Evolutionary conservation across 768 basidiomycete species (phyloP).

Genomic region (Lactarius hengduanensis): DNA sequence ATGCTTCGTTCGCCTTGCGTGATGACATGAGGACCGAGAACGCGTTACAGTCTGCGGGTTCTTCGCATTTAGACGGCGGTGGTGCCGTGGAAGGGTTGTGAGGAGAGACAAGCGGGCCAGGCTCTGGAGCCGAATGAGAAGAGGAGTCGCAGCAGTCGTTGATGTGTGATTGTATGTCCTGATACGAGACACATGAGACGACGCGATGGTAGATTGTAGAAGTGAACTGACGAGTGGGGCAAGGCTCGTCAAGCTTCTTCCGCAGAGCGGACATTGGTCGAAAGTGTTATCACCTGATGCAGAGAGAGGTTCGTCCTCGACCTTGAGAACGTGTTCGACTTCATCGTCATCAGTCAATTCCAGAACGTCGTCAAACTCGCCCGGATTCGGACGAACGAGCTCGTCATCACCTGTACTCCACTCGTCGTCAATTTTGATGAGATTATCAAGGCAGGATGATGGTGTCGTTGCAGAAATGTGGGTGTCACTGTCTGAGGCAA

Average conservation of each 20-base stretch:
- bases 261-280: constrained; percentile 37
- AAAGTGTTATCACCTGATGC: neutral
- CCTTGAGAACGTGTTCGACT: constrained; percentile 34
- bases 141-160: constrained; percentile 53
- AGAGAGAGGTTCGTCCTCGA: constrained; percentile 25
- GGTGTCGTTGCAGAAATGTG: neutral
- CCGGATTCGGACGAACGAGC: constrained; percentile 37
- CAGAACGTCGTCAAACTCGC: constrained; percentile 25
- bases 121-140: constrained; percentile 12
- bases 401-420: constrained; percentile 81
- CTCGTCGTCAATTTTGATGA: constrained; percentile 41
- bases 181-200: neutral
- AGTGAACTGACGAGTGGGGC: constrained; percentile 33
- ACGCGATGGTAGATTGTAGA: constrained; percentile 18
- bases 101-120: constrained; percentile 7
- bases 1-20: constrained; percentile 73
- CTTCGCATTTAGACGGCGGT: constrained; percentile 17
- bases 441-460: neutral
- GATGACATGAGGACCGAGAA: constrained; percentile 93
- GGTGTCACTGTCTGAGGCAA: neutral
- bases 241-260: constrained; percentile 33
- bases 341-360: constrained; percentile 33
- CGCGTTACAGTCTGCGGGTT: constrained; percentile 38
- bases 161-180: constrained; percentile 57
- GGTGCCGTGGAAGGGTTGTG: constrained; percentile 28